Conservation (phyloP, 2,329 filamentous ascomycete genomes). For the Cladorrhinum sp. region DNA sequence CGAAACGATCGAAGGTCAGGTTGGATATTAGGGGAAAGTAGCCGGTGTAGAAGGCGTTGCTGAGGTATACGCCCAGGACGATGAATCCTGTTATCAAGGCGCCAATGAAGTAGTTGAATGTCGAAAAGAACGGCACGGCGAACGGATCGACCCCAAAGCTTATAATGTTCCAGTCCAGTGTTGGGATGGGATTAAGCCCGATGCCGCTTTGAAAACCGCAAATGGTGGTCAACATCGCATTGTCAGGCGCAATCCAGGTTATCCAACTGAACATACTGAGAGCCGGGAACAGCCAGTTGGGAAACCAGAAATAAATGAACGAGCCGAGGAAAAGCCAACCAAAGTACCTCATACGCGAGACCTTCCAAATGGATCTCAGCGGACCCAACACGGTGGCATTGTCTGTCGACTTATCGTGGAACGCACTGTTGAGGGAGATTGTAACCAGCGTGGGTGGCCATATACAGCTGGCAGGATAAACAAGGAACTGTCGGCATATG, state of each 20-base stretch:
- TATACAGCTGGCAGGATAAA: slow-evolving; percentile 39
- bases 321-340: slow-evolving; percentile 37
- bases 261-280: slow-evolving; percentile 48
- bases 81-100: slow-evolving; percentile 24
- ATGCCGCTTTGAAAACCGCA: slow-evolving; percentile 41
- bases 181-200: slow-evolving; percentile 48
- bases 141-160: slow-evolving; percentile 31
- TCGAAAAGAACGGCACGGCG: slow-evolving; percentile 29
- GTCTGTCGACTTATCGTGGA: slow-evolving; percentile 34
- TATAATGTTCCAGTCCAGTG: slow-evolving; percentile 48
- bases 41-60: slow-evolving; percentile 33
- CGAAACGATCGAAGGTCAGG: slow-evolving; percentile 39
- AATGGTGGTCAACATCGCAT: slow-evolving; percentile 40
- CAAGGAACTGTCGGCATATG: slow-evolving; percentile 38
- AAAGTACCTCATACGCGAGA: slow-evolving; percentile 40
- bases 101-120: slow-evolving; percentile 27
- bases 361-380: slow-evolving; percentile 35
- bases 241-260: slow-evolving; percentile 47
- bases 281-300: slow-evolving; percentile 44
- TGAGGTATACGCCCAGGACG: slow-evolving; percentile 28
- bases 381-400: slow-evolving; percentile 32
- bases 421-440: slow-evolving; percentile 37
- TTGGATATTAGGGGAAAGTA: slow-evolving; percentile 43
- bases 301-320: slow-evolving; percentile 49
- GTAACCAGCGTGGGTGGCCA: slow-evolving; percentile 43